These are phyloP conservation scores for Friedmanniomyces endolithicus DNA, from an alignment of 495 filamentous ascomycete genomes.

Conservation along the genomic window DNA sequence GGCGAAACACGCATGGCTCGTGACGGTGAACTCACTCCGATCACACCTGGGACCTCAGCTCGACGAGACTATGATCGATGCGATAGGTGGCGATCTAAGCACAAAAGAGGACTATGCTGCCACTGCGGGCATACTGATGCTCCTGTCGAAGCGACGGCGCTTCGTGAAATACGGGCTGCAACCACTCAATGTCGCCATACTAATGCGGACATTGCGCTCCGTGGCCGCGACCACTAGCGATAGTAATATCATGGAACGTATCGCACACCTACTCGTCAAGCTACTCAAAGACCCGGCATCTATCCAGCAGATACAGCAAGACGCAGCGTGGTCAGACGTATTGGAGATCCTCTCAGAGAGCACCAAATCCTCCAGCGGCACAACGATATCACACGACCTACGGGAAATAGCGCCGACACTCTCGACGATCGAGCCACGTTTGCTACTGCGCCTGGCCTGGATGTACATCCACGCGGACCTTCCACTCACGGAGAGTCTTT, in stretches of 20 bases:
- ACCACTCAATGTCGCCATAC: background rate
- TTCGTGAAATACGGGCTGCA: conserved; percentile 5
- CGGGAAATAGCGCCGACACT: background rate
- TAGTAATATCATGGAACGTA: conserved; percentile 42
- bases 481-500: background rate
- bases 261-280: conserved; percentile 36
- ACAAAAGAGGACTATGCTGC: conserved; percentile 3
- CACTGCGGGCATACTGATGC: conserved; percentile 21
- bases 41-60: conserved; percentile 56
- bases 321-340: conserved; percentile 29
- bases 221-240: conserved; percentile 20
- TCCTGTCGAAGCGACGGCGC: conserved; percentile 21
- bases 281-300: conserved; percentile 32
- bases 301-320: conserved; percentile 40
- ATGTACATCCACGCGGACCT: background rate
- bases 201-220: background rate
- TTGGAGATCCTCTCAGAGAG: conserved; percentile 43
- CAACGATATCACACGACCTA: background rate
- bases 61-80: conserved; percentile 20
- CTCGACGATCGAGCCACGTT: background rate
- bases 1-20: conserved; percentile 60
- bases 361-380: conserved; percentile 26
- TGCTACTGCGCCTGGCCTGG: background rate
- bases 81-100: conserved; percentile 6
- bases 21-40: conserved; percentile 61